Evolutionary conservation across 2,329 filamentous ascomycete species (phyloP).

Genomic region (Biscogniauxia marginata): DNA sequence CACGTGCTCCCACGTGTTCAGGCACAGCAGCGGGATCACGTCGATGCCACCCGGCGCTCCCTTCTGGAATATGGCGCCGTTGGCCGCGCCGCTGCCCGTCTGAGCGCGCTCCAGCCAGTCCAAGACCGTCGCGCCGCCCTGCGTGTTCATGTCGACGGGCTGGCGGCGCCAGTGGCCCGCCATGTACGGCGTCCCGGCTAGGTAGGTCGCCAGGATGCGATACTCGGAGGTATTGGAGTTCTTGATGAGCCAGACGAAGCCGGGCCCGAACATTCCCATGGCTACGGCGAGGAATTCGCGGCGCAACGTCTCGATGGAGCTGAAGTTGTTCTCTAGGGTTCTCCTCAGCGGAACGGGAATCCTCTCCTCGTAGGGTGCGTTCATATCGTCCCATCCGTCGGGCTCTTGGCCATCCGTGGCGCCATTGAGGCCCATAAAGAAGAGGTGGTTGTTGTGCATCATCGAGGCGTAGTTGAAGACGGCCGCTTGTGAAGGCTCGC

Average conservation of each 20-base stretch:
- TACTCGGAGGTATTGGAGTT: conserved; percentile 42
- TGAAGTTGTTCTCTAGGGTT: conserved; percentile 70
- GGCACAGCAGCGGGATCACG: conserved; percentile 76
- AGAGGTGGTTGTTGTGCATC: conserved; percentile 88
- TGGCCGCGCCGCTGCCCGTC: conserved; percentile 23
- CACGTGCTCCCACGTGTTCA: conserved; percentile 96
- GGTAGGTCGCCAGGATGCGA: conserved; percentile 83
- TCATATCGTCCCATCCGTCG: conserved; percentile 7
- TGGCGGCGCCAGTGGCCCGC: conserved; percentile 79
- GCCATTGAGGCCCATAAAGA: conserved; percentile 61
- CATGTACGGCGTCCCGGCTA: conserved; percentile 84
- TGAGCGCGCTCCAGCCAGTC: conserved; percentile 42
- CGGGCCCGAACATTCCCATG: conserved; percentile 90
- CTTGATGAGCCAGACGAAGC: conserved; percentile 93
- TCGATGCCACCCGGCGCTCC: conserved; percentile 65
- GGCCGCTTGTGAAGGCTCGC: conserved; percentile 72
- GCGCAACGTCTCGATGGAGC: conserved; percentile 78
- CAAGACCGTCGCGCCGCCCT: conserved; percentile 35
- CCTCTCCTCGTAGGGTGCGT: conserved; percentile 22
- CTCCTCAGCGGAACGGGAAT: conserved; percentile 57
- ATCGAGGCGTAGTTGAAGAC: conserved; percentile 96
- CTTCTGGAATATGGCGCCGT: conserved; percentile 26
- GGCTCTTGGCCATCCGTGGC: conserved; percentile 17
- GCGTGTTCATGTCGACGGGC: conserved; percentile 67
- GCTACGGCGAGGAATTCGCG: conserved; percentile 79